Evolutionary conservation across 768 basidiomycete species (phyloP), one percentile per base, ranked within the genome.

Genomic region (Harrya chromipes): DNA sequence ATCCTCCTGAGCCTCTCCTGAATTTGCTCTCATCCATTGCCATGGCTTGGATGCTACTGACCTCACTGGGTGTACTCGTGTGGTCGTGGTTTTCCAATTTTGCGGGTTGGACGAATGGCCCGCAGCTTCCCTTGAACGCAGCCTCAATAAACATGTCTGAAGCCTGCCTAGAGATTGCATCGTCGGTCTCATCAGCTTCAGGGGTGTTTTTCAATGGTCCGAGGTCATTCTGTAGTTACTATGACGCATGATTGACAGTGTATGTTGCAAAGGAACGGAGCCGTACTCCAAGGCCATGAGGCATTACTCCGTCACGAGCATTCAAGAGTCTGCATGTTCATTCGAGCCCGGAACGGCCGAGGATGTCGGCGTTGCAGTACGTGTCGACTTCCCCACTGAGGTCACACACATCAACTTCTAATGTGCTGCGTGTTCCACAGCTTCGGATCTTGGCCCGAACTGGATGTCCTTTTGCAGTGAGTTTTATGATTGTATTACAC

Each of bases 311-410:
- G 57, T 58, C 14, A 78, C 79, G 11, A 81, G 78, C 52, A 61
- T 70, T 1, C 72, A 81, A 53, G 20, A 53, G 0, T 56, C 83
- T 0, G 64, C 69, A 6, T 86, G 83, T 60, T 74, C 75, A 14
- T 80, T 84, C 10, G 78, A 83, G 58, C 82, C 83, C 8, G 79
- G 77, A 2, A 79, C 74, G 1, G 69, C 76, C 1, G 70, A 72
- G n/a, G 83, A 86, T 50, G 66, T 84, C 27, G 72, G 70, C 1
- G 65, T 58, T 6, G 77, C 78, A 24, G 84, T 84, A 42, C 40
- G 65, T 54, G 37, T 38, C 29, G 17, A 23, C 17, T 17, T 41
- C 17, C 23, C 23, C 9, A 9, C 38, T 6, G 36, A 46, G 24
- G n/a, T 17, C 29, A 37, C 12, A 29, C 29, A 29, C 12, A 2